Evolutionary conservation across 208 protist species (phyloP).

Genomic region (Leishmania arabica): DNA sequence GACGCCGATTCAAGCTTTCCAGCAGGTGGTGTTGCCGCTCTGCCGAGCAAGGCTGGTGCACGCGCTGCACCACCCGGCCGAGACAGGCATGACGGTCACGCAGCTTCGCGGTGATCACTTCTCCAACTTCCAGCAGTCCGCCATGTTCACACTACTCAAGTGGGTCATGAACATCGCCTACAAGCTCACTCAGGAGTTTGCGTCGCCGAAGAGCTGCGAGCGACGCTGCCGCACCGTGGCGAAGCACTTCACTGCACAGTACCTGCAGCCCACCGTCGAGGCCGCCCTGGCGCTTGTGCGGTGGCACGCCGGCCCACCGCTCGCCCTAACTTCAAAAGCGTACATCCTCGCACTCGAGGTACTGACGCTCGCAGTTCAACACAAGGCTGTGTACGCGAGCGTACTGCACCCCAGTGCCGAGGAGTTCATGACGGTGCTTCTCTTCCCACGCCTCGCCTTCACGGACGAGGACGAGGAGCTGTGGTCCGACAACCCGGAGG

Average conservation of each 20-base stretch:
- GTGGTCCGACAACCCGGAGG: constrained; percentile 88
- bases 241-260: constrained; percentile 51
- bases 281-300: constrained; percentile 64
- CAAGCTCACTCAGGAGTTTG: constrained; percentile 66
- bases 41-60: constrained; percentile 38
- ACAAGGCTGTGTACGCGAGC: constrained; percentile 43
- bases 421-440: constrained; percentile 71
- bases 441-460: constrained; percentile 92
- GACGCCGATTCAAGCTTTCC: constrained; percentile 33
- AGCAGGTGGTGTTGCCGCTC: constrained; percentile 49
- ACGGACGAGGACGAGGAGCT: constrained; percentile 84
- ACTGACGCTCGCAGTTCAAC: constrained; percentile 48
- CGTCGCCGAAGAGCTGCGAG: constrained; percentile 66
- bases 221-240: constrained; percentile 50
- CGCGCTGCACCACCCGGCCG: constrained; percentile 26
- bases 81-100: constrained; percentile 27
- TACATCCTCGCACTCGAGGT: constrained; percentile 85
- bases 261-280: constrained; percentile 45
- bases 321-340: constrained; percentile 77
- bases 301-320: constrained; percentile 62
- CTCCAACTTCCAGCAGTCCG: constrained; percentile 54
- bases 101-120: constrained; percentile 64
- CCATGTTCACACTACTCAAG: constrained; percentile 69
- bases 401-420: constrained; percentile 65
- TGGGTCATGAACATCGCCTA: constrained; percentile 52